phyloP scores from a whole-genome alignment of 2,329 filamentous ascomycete species.

The Colletotrichum abscissum region DNA sequence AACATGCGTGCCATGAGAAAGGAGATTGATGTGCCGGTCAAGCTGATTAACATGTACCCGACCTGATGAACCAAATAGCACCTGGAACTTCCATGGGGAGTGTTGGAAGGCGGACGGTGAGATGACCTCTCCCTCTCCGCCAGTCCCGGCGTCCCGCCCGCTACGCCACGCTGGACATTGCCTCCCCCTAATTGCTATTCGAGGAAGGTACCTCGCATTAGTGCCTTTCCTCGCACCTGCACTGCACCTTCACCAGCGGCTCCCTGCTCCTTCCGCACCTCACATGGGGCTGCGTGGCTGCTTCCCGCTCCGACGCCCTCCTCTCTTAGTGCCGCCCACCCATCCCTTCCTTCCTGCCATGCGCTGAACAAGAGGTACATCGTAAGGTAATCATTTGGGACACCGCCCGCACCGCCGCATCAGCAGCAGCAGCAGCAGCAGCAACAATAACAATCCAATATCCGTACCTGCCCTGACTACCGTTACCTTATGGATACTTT shows the following conservation, averaged over 20 bases:
- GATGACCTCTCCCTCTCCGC: constrained; percentile 9
- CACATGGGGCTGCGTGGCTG: not conserved
- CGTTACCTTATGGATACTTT: too few species aligned
- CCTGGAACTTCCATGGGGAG: too few species aligned
- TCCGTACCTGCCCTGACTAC: not conserved
- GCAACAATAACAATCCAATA: not conserved
- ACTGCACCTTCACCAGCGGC: not conserved
- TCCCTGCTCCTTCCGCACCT: constrained; percentile 8
- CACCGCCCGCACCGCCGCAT: too few species aligned
- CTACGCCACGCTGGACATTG: constrained; percentile 22
- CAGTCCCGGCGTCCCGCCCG: constrained; percentile 17
- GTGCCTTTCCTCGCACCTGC: not conserved
- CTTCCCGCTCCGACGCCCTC: not conserved
- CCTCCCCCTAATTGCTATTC: constrained; percentile 2
- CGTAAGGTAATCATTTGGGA: not conserved
- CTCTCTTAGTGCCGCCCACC: not conserved
- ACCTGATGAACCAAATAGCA: too few species aligned
- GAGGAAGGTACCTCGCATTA: not conserved
- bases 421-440: not conserved
- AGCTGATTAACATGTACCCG: not conserved
- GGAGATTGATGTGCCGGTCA: not conserved
- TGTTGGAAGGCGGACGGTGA: not conserved
- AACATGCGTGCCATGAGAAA: not conserved
- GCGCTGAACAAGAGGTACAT: not conserved
- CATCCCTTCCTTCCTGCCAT: constrained; percentile 4